phyloP scores from a whole-genome alignment of 768 basidiomycete genomes.

The Mycena pura region DNA sequence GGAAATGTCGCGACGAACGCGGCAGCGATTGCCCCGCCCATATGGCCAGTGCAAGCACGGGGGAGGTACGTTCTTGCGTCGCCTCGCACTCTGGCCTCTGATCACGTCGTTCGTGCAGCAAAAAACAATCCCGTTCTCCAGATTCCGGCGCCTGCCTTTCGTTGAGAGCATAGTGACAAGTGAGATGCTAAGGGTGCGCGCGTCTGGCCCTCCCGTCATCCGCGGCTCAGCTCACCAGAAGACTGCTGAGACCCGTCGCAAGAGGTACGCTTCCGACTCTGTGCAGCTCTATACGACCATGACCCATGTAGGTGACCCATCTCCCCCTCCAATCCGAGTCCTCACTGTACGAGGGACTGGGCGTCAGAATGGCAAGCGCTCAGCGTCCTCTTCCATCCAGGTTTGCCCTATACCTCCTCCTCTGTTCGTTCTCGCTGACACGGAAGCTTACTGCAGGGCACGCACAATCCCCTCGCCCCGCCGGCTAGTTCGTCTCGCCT shows the following conservation, averaged over 20 bases:
- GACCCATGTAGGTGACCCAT: background rate
- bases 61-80: constrained; percentile 39
- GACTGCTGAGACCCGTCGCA: background rate
- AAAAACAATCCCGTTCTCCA: background rate
- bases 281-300: background rate
- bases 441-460: background rate
- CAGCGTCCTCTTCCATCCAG: constrained; percentile 15
- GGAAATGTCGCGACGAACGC: too few species aligned
- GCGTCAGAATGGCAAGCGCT: background rate
- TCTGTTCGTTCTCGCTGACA: too few species aligned
- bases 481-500: background rate
- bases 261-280: constrained; percentile 1
- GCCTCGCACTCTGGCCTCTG: constrained; percentile 27
- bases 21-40: constrained; percentile 53
- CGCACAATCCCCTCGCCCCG: background rate
- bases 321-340: constrained; percentile 54
- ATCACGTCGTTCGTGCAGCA: constrained; percentile 16
- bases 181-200: too few species aligned
- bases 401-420: background rate
- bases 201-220: too few species aligned
- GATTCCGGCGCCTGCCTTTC: background rate
- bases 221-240: too few species aligned
- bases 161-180: background rate
- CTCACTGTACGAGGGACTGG: constrained; percentile 53
- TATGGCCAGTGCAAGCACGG: constrained; percentile 53